phyloP scores from a whole-genome alignment of 2,329 filamentous ascomycete genomes.

The Alternaria panax region DNA sequence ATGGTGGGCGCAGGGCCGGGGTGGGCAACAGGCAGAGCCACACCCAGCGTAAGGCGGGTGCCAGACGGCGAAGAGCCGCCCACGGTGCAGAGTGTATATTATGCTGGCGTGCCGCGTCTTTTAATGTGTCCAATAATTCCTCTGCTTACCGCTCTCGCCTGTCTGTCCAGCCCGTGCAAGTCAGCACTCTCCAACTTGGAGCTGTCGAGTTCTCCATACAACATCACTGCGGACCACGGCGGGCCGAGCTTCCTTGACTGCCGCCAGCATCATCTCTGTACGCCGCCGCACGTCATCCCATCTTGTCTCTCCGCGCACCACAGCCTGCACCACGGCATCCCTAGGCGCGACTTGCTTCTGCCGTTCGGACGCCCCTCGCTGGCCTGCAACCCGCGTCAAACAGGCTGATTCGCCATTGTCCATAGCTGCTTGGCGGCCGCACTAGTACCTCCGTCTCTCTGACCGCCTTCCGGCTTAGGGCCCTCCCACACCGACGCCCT shows the following conservation, averaged over 20 bases:
- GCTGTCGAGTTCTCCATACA: not conserved
- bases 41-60: slow-evolving; percentile 17
- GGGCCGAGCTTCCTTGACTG: slow-evolving; percentile 26
- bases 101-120: slow-evolving; percentile 25
- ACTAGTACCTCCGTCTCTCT: slow-evolving; percentile 34
- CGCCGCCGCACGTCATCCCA: slow-evolving; percentile 28
- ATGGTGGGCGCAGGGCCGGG: slow-evolving; percentile 27
- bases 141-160: not conserved
- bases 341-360: slow-evolving; percentile 24
- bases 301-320: slow-evolving; percentile 21
- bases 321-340: slow-evolving; percentile 21
- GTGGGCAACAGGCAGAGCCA: slow-evolving; percentile 21
- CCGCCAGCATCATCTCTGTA: slow-evolving; percentile 4
- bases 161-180: not conserved
- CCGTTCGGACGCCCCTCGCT: slow-evolving; percentile 25
- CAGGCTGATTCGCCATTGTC: slow-evolving; percentile 37
- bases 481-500: slow-evolving; percentile 26
- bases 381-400: slow-evolving; percentile 24
- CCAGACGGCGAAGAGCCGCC: slow-evolving; percentile 20
- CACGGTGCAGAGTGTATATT: slow-evolving; percentile 21
- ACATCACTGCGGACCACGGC: slow-evolving; percentile 17
- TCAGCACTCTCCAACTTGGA: too few relatives aligned
- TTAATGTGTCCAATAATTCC: slow-evolving; percentile 19
- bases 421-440: slow-evolving; percentile 31
- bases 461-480: slow-evolving; percentile 38